A percentile compares a stretch with the other conserved stretches of the same genome.
phyloP scores from a whole-genome alignment of 352 stramenopile species.

The Phytophthora chlamydospora region DNA sequence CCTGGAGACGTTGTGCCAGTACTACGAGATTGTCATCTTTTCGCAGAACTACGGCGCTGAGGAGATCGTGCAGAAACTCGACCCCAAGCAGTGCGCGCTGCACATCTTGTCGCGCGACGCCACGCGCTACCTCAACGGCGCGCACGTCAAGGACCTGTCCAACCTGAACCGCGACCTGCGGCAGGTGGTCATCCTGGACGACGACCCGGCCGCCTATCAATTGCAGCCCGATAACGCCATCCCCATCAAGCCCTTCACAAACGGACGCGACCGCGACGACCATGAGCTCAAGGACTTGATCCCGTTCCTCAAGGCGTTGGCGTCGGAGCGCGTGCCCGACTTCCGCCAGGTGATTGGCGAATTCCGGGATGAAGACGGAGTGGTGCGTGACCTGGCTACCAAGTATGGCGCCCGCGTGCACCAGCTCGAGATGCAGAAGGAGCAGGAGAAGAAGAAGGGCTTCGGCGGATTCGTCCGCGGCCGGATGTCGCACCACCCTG shows the following conservation, averaged over 20 bases:
- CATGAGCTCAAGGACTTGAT: conserved; percentile 83
- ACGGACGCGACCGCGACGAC: conserved; percentile 81
- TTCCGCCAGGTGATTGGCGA: conserved; percentile 79
- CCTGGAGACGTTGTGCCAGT: conserved; percentile 82
- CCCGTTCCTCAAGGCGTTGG: conserved; percentile 85
- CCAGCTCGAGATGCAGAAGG: conserved; percentile 81
- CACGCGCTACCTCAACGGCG: conserved; percentile 82
- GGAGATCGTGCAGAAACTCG: conserved; percentile 80
- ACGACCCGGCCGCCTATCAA: conserved; percentile 81
- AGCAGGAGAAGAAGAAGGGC: conserved; percentile 82
- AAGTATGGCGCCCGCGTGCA: conserved; percentile 84
- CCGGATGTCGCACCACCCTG: conserved; percentile 68
- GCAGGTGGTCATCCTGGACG: conserved; percentile 87
- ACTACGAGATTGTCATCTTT: conserved; percentile 91
- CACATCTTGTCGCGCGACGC: conserved; percentile 83
- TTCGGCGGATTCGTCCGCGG: conserved; percentile 85
- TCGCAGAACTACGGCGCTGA: conserved; percentile 86
- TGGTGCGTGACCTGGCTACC: conserved; percentile 75
- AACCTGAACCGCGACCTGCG: conserved; percentile 83
- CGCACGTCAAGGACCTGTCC: conserved; percentile 84
- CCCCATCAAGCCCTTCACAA: conserved; percentile 76
- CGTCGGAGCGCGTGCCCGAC: conserved; percentile 75
- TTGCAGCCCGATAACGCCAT: conserved; percentile 88
- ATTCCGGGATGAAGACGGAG: conserved; percentile 84
- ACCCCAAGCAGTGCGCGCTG: conserved; percentile 84